phyloP scores from a whole-genome alignment of 805 yeast species.

The Alloascoidea hylecoeti region DNA sequence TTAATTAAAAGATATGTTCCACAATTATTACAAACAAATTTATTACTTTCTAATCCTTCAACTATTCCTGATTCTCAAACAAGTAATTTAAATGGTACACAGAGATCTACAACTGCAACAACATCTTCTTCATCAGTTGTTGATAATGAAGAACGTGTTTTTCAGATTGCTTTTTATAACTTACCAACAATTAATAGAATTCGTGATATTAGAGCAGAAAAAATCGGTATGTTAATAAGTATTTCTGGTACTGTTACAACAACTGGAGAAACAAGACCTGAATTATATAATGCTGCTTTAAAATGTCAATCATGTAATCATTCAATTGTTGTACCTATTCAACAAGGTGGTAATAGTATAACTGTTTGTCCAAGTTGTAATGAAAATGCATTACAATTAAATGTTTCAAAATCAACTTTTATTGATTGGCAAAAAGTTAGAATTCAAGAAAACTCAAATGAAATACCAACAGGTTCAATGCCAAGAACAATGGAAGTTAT shows the following conservation, averaged over 20 bases:
- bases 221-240: slow-evolving; percentile 71
- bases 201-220: slow-evolving; percentile 82
- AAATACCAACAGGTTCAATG: slow-evolving; percentile 97
- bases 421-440: slow-evolving; percentile 95
- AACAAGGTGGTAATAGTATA: slow-evolving; percentile 85
- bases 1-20: slow-evolving; percentile 71
- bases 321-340: slow-evolving; percentile 76
- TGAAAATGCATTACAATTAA: slow-evolving; percentile 73
- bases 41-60: slow-evolving; percentile 23
- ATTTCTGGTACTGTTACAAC: slow-evolving; percentile 93
- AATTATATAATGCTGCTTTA: slow-evolving; percentile 73
- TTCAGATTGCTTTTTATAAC: slow-evolving; percentile 82
- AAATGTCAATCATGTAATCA: slow-evolving; percentile 84
- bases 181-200: slow-evolving; percentile 72
- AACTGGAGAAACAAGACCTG: slow-evolving; percentile 94
- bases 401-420: slow-evolving; percentile 73
- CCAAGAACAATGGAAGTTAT: slow-evolving; percentile 93
- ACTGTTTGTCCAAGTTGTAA: slow-evolving; percentile 80
- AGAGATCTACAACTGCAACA: slow-evolving; percentile 7
- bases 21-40: slow-evolving; percentile 28
- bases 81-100: slow-evolving; percentile 4
- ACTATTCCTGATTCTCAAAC: background rate
- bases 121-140: slow-evolving; percentile 12
- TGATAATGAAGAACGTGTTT: slow-evolving; percentile 52
- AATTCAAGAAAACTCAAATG: slow-evolving; percentile 91